A percentile compares a stretch with the other conserved stretches of the same genome.
Conservation (phyloP, 441 rosid species). For the Bruguiera hainesii region DNA sequence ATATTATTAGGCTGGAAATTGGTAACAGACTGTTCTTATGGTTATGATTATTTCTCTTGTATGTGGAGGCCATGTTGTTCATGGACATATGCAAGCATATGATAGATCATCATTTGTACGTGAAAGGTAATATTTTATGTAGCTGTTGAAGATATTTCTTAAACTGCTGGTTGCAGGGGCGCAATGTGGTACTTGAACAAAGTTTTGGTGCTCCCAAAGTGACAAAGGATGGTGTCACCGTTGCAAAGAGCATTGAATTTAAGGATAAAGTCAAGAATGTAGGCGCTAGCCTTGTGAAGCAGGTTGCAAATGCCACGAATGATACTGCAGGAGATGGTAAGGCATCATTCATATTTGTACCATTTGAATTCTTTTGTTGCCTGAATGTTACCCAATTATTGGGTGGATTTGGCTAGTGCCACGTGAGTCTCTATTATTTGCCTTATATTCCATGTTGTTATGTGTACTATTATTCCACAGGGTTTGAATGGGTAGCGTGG, state of each 20-base stretch:
- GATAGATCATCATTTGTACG: too few species aligned
- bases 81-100: too few species aligned
- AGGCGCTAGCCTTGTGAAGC: constrained; percentile 96
- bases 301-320: constrained; percentile 94
- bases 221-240: constrained; percentile 92
- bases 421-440: too few species aligned
- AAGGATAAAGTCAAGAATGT: constrained; percentile 74
- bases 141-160: background rate
- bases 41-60: too few species aligned
- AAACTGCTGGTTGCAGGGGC: constrained; percentile 46
- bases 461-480: background rate
- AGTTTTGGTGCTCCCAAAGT: constrained; percentile 91
- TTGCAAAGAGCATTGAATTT: constrained; percentile 87
- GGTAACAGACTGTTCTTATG: too few species aligned
- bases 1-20: background rate
- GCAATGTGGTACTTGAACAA: constrained; percentile 84
- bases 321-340: constrained; percentile 91
- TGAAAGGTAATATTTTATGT: too few species aligned
- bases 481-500: background rate
- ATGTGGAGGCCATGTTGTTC: too few species aligned
- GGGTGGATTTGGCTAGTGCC: too few species aligned
- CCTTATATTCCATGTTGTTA: background rate
- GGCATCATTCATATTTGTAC: background rate
- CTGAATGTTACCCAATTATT: background rate
- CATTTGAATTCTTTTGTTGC: too few species aligned